These are phyloP conservation scores for Cucumis sativus DNA, from an alignment of 306 rosid genomes.

Conservation along the genomic window DNA sequence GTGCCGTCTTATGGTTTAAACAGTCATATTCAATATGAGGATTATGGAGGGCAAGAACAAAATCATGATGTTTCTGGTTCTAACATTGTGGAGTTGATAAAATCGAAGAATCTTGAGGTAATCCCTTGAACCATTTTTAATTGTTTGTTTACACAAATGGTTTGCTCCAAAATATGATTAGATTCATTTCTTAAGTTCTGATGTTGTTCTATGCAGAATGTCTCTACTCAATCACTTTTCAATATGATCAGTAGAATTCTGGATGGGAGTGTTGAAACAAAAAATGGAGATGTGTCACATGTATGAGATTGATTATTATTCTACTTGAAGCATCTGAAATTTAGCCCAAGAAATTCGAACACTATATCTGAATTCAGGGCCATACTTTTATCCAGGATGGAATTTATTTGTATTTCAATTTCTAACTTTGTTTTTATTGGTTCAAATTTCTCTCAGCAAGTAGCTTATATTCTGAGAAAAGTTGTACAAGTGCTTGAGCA, in stretches of 20 bases:
- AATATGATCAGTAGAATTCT: constrained; percentile 45
- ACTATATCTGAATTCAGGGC: constrained; percentile 18
- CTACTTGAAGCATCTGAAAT: background rate
- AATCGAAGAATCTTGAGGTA: constrained; percentile 67
- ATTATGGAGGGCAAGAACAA: constrained; percentile 33
- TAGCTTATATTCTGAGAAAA: constrained; percentile 60
- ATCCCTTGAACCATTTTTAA: constrained; percentile 18
- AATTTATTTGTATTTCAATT: background rate
- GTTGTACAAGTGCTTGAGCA: constrained; percentile 65
- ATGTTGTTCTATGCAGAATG: constrained; percentile 43
- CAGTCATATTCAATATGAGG: constrained; percentile 22
- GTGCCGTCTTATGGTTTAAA: constrained; percentile 31
- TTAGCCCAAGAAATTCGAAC: constrained; percentile 6
- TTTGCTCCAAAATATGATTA: background rate
- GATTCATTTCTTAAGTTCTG: constrained; percentile 22
- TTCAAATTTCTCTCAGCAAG: constrained; percentile 39
- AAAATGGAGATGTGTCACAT: constrained; percentile 56
- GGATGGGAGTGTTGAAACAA: constrained; percentile 47
- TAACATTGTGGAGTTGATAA: constrained; percentile 48
- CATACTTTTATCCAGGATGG: background rate
- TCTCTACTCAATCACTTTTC: constrained; percentile 60
- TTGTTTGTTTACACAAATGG: constrained; percentile 2
- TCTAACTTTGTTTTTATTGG: constrained; percentile 3
- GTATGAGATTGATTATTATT: constrained; percentile 35
- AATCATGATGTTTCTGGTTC: constrained; percentile 43